Conservation (phyloP, 192 early-diverging fungal genomes). For the Rhizoclosmatium sp. region DNA sequence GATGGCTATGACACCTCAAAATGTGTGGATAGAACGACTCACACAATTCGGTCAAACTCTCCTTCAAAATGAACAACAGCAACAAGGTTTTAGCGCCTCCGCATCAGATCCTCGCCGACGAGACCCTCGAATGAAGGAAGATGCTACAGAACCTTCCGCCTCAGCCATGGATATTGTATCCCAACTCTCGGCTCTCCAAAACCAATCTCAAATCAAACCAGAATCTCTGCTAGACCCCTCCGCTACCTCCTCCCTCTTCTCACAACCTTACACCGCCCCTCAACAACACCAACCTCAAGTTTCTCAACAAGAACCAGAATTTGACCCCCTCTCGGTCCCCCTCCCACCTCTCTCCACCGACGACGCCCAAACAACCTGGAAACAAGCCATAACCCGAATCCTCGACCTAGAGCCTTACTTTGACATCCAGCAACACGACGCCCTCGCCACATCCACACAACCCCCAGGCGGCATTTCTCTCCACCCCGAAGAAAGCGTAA, state of each 20-base stretch:
- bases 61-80: not conserved
- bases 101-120: not conserved
- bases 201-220: not conserved
- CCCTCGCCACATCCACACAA: not conserved
- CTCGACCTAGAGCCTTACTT: conserved; percentile 40
- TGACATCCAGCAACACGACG: not conserved
- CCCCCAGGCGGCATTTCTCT: not conserved
- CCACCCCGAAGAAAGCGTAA: conserved; percentile 33
- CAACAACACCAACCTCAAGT: not conserved
- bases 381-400: conserved; percentile 41
- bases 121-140: conserved; percentile 9
- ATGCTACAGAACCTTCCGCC: not conserved
- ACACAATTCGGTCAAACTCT: conserved; percentile 15
- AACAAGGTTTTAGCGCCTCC: not conserved
- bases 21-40: conserved; percentile 27
- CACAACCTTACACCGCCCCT: not conserved
- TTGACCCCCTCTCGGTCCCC: conserved; percentile 3
- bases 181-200: not conserved
- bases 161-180: not conserved
- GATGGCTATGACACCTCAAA: conserved; percentile 5
- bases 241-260: not conserved
- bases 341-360: conserved; percentile 14
- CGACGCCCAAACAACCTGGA: conserved; percentile 19
- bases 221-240: not conserved
- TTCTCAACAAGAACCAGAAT: conserved; percentile 13